phyloP scores from a whole-genome alignment of 331 rosid genomes.

The Erythrophleum ivorense region DNA sequence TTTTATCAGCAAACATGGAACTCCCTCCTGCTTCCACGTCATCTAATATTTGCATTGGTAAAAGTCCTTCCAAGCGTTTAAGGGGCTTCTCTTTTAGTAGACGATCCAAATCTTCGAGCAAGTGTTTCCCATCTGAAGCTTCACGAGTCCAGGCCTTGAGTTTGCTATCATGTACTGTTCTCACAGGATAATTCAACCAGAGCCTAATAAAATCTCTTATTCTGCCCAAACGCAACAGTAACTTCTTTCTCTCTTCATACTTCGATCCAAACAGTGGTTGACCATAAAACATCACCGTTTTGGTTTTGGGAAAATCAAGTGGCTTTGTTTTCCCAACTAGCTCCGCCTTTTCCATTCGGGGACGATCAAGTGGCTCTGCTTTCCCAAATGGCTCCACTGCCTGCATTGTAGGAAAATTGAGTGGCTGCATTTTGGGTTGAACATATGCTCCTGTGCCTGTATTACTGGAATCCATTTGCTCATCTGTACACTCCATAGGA shows the following conservation, averaged over 20 bases:
- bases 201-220: not conserved
- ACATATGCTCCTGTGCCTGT: too few species aligned
- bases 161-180: not conserved
- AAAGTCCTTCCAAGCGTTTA: not conserved
- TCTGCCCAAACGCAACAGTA: not conserved
- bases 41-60: not conserved
- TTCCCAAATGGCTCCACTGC: not conserved
- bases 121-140: not conserved
- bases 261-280: not conserved
- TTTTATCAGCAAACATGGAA: not conserved
- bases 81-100: not conserved
- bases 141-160: not conserved
- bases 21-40: not conserved
- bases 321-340: not conserved
- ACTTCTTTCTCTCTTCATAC: not conserved
- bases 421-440: too few species aligned
- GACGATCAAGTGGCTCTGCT: not conserved
- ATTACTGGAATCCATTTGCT: too few species aligned
- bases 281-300: not conserved
- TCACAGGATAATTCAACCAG: not conserved
- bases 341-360: not conserved
- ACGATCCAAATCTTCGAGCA: too few species aligned
- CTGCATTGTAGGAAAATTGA: not conserved
- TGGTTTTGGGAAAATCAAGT: not conserved
- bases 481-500: too few species aligned